Conservation (phyloP, 2,329 filamentous ascomycete species). For the Acephala macrosclerotiorum region DNA sequence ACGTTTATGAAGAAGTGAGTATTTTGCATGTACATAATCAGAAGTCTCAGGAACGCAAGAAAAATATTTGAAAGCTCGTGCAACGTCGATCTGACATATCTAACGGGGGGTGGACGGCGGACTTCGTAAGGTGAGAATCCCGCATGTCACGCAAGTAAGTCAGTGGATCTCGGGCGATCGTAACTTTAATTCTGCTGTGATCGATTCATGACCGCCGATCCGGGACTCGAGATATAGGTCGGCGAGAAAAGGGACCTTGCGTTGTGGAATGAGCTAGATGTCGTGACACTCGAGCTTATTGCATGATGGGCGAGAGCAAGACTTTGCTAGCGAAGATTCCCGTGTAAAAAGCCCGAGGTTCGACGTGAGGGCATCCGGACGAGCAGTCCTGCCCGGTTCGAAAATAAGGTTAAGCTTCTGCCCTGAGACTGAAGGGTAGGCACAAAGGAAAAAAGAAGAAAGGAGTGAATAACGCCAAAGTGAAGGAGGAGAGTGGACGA, state of each 20-base stretch:
- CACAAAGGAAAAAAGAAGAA: neutral
- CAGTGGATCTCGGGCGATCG: slow-evolving; percentile 21
- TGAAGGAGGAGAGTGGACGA: neutral
- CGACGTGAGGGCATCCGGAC: too few relatives aligned
- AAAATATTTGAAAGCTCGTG: neutral
- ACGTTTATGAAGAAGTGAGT: too few relatives aligned
- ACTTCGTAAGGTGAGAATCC: slow-evolving; percentile 17
- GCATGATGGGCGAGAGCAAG: neutral
- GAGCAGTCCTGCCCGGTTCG: neutral
- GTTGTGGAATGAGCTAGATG: slow-evolving; percentile 13
- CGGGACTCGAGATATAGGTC: slow-evolving; percentile 13
- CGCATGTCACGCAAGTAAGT: slow-evolving; percentile 11
- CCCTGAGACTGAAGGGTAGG: neutral
- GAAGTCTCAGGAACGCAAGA: slow-evolving; percentile 5
- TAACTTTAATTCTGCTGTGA: slow-evolving; percentile 17
- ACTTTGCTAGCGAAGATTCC: neutral
- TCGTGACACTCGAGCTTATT: neutral
- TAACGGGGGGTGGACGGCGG: neutral
- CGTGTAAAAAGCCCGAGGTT: too few relatives aligned
- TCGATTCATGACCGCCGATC: neutral
- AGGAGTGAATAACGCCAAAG: neutral
- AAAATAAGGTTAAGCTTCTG: neutral
- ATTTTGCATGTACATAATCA: neutral
- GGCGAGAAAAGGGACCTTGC: slow-evolving; percentile 22
- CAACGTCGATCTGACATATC: slow-evolving; percentile 6